Evolutionary conservation across 345 rosid species (phyloP).

Genomic region (Arabidopsis suecica): DNA sequence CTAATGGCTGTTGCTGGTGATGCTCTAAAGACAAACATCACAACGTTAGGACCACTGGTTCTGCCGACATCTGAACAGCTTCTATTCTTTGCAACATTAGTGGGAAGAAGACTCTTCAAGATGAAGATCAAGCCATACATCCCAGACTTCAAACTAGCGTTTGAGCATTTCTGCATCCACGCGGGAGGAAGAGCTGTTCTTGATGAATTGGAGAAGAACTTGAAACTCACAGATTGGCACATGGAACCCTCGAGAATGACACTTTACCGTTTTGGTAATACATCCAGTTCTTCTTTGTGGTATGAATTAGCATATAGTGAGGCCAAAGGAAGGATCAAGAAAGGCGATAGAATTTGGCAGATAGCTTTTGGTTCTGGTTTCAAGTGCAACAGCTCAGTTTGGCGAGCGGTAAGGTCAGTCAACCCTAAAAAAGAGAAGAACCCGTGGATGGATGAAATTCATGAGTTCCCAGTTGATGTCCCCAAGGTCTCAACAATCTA

Average conservation of each 20-base stretch:
- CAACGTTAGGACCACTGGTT: constrained; percentile 61
- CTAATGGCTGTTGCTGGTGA: constrained; percentile 69
- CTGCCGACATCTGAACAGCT: constrained; percentile 66
- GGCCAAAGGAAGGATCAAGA: constrained; percentile 67
- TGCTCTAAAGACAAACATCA: constrained; percentile 69
- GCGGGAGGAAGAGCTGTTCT: constrained; percentile 67
- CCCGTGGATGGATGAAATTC: constrained; percentile 63
- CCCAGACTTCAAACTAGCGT: constrained; percentile 70
- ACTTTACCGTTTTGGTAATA: constrained; percentile 63
- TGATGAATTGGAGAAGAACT: constrained; percentile 69
- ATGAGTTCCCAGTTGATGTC: constrained; percentile 66
- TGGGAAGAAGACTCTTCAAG: constrained; percentile 55
- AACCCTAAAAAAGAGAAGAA: constrained; percentile 54
- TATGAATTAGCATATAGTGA: constrained; percentile 66
- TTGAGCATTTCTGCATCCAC: constrained; percentile 66
- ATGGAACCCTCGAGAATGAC: constrained; percentile 71
- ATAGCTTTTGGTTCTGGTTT: constrained; percentile 69
- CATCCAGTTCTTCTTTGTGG: constrained; percentile 64
- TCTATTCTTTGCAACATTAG: constrained; percentile 57
- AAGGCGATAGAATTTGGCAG: constrained; percentile 64
- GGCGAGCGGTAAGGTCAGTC: constrained; percentile 57
- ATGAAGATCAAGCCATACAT: constrained; percentile 66
- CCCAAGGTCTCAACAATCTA: constrained; percentile 61
- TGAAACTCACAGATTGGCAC: constrained; percentile 61
- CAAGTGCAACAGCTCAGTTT: constrained; percentile 67